Evolutionary conservation across 1,284 basidiomycete species (phyloP), one percentile per base, ranked within the genome.

Genomic region (Wallemia hederae): DNA sequence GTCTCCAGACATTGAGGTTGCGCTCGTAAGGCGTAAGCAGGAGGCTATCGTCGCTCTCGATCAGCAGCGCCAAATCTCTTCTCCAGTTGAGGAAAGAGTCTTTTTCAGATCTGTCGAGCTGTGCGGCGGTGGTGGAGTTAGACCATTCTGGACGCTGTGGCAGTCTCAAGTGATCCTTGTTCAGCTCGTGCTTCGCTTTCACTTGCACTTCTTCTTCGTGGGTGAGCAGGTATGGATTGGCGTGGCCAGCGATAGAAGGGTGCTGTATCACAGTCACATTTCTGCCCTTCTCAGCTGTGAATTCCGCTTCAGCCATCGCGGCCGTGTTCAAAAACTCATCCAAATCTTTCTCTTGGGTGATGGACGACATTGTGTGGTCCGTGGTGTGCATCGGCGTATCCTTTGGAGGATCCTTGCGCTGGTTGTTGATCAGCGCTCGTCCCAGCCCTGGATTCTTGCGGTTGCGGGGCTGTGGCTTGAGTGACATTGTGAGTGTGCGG

Each of bases 241-340:
- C 80, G 27, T 65, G 60, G 17, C 67, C 65, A n/a, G 63, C 66
- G 49, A 74, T 75, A 2, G 76, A 73, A 0, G 79, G 73, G 58
- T 80, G 78, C 62, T 82, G 80, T 61, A 98, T 81, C 62, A 99
- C 84, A 67, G 87, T 87, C 63, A 94, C 80, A 72, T 91, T 97
- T 61, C 22, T 89, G 78, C 60, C 88, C 79, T 70, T 97, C 94
- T 85, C 89, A 33, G 90, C 94, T n/a, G 89, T 90, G 68, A 99
- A 99, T 67, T 99, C 88, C 17, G 83, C 83, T 60, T 86, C 92
- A 24, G 94, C 94, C 59, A 99, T 74, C 64, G 88, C 84, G 1
- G 94, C 94, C 22, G 89, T 96, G 69, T 81, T 92, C 63, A 99
- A 73, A 70, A 99, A 98, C 70, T 92, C 90, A 66, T 97, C 92